A percentile compares a stretch with the other conserved stretches of the same genome.
phyloP scores from a whole-genome alignment of 108 stramenopile species.

The Mediolabrus comicus region DNA sequence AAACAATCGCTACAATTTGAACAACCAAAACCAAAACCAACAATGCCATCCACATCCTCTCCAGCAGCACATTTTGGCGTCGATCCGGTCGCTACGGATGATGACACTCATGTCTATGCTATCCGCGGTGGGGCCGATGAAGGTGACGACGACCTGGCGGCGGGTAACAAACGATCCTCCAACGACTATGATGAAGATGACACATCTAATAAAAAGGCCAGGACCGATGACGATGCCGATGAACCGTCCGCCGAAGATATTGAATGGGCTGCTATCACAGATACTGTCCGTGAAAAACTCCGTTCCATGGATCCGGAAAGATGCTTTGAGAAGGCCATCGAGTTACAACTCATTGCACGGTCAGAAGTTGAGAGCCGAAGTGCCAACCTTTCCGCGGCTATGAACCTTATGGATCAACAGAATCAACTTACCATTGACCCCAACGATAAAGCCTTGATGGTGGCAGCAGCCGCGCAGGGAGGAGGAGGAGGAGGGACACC shows the following conservation, averaged over 20 bases:
- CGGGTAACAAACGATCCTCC: background rate
- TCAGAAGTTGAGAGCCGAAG: constrained; percentile 30
- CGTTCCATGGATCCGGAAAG: constrained; percentile 30
- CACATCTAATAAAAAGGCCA: background rate
- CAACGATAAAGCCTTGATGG: background rate
- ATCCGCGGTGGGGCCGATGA: background rate
- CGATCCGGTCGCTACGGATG: too few species aligned
- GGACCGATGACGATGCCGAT: background rate
- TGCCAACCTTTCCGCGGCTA: constrained; percentile 25
- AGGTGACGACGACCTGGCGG: background rate
- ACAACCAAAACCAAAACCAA: too few species aligned
- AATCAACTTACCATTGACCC: constrained; percentile 1
- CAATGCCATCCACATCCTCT: too few species aligned
- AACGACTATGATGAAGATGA: background rate
- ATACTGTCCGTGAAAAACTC: constrained; percentile 15
- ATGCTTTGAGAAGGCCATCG: constrained; percentile 35
- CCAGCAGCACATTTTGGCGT: too few species aligned
- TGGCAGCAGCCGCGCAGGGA: background rate
- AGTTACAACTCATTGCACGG: constrained; percentile 26
- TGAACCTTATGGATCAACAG: constrained; percentile 22
- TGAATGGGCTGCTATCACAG: background rate
- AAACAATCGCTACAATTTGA: too few species aligned
- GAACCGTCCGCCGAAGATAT: background rate
- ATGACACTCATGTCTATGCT: too few species aligned
- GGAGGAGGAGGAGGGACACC: background rate